Conservation (phyloP, 768 basidiomycete genomes). For the Chalciporus pseudorubinellus region DNA sequence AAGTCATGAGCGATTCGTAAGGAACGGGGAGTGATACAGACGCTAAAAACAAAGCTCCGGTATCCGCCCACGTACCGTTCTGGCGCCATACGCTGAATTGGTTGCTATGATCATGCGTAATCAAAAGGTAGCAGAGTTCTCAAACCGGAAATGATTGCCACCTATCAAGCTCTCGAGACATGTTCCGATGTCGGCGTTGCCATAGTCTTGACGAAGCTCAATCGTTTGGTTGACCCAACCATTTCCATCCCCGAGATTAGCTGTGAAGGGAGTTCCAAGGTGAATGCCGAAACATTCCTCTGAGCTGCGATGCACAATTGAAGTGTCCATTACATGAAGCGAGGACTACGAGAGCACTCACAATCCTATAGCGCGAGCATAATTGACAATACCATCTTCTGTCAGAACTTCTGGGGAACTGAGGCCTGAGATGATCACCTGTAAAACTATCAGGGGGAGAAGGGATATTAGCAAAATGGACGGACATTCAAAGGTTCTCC, state of each 20-base stretch:
- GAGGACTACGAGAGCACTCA: conserved; percentile 28
- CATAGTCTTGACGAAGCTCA: conserved; percentile 46
- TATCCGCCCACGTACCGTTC: conserved; percentile 52
- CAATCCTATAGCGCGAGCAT: conserved; percentile 63
- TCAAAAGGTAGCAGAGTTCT: neutral
- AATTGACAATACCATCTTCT: conserved; percentile 55
- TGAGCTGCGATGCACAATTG: conserved; percentile 26
- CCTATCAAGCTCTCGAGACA: conserved; percentile 46
- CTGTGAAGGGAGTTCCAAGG: conserved; percentile 36
- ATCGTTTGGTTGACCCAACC: conserved; percentile 43
- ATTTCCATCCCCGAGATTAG: conserved; percentile 49
- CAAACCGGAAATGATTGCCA: conserved; percentile 48
- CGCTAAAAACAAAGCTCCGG: conserved; percentile 57
- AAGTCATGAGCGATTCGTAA: neutral
- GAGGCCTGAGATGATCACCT: conserved; percentile 64
- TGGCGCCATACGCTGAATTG: conserved; percentile 50
- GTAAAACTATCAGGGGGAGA: neutral
- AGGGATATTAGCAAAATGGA: neutral
- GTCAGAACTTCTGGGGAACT: conserved; percentile 59
- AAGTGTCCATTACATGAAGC: neutral
- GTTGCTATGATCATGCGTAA: neutral
- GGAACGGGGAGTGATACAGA: conserved; percentile 27
- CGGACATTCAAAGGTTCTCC: conserved; percentile 47
- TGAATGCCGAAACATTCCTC: conserved; percentile 40
- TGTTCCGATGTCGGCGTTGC: conserved; percentile 35